These are phyloP conservation scores for Hippophae gyantsensis DNA, from an alignment of 306 rosid species.

Conservation along the genomic window DNA sequence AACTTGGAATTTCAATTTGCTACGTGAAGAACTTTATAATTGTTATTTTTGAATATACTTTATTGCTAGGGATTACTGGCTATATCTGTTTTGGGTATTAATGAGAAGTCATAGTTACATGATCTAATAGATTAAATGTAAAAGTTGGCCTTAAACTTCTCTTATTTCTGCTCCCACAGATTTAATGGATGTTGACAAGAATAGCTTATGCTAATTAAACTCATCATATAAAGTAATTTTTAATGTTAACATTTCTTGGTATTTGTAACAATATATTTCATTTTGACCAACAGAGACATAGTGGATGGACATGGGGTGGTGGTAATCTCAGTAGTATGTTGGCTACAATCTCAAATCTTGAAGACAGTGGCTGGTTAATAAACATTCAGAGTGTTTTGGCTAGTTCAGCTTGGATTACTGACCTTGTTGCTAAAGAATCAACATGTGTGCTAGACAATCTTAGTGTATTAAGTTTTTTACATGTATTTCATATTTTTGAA, in stretches of 20 bases:
- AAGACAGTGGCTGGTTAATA: constrained; percentile 93
- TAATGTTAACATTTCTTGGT: neutral
- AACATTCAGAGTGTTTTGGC: constrained; percentile 87
- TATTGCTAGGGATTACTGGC: too few relatives aligned
- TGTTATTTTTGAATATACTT: too few relatives aligned
- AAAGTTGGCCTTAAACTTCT: too few relatives aligned
- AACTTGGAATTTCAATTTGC: neutral
- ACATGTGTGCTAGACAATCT: constrained; percentile 97
- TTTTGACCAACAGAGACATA: constrained; percentile 63
- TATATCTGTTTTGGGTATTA: too few relatives aligned
- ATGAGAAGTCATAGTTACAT: too few relatives aligned
- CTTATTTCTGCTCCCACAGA: neutral
- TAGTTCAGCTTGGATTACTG: constrained; percentile 97
- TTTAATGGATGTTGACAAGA: too few relatives aligned
- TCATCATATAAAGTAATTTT: too few relatives aligned
- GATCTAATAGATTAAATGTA: too few relatives aligned
- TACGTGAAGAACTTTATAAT: neutral
- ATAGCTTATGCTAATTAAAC: too few relatives aligned
- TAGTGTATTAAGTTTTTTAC: too few relatives aligned
- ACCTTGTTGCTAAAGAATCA: constrained; percentile 75
- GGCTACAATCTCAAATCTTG: constrained; percentile 87
- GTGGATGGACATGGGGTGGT: constrained; percentile 98
- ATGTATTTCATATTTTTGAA: too few relatives aligned
- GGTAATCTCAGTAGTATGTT: constrained; percentile 98
- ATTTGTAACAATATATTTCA: constrained; percentile 8